A percentile compares a stretch with the other conserved stretches of the same genome.
Conservation (phyloP, 345 rosid genomes). For the Sonneratia caseolaris region DNA sequence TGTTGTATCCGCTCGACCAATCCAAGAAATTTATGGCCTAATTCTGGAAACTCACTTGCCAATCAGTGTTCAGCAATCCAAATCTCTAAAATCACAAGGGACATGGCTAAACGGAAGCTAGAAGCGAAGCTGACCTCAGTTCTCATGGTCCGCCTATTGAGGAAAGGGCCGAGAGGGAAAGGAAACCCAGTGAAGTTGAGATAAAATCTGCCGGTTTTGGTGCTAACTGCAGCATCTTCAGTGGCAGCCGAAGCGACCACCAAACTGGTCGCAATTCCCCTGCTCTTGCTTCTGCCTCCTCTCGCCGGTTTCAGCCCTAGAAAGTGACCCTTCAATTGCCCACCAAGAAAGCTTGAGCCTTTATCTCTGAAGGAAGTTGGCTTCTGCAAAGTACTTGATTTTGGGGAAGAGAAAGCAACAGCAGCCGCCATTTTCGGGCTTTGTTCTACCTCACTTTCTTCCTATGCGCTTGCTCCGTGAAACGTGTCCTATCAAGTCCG, state of each 20-base stretch:
- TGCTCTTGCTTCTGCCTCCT: slow-evolving; percentile 22
- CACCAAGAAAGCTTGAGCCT: slow-evolving; percentile 32
- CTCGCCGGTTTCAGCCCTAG: slow-evolving; percentile 31
- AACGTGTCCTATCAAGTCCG: no score
- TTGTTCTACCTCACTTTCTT: not conserved
- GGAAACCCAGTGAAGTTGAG: slow-evolving; percentile 87
- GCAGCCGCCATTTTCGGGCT: slow-evolving; percentile 32
- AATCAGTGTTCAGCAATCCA: no score
- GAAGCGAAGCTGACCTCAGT: slow-evolving; percentile 53
- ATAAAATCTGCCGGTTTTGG: slow-evolving; percentile 49
- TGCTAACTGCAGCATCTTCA: slow-evolving; percentile 16
- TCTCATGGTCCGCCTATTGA: slow-evolving; percentile 72
- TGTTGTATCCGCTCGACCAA: not conserved
- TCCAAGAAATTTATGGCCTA: no score
- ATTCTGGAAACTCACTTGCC: no score
- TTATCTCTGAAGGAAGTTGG: slow-evolving; percentile 28
- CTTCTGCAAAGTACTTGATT: slow-evolving; percentile 31
- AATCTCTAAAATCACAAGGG: slow-evolving; percentile 5
- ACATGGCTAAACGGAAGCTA: not conserved
- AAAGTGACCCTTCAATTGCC: slow-evolving; percentile 30
- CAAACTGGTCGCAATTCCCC: slow-evolving; percentile 12
- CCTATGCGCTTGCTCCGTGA: not conserved
- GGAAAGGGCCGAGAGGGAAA: slow-evolving; percentile 97
- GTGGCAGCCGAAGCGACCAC: slow-evolving; percentile 42
- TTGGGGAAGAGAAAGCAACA: slow-evolving; percentile 48